Conservation (phyloP, 306 rosid species). For the Cucumis cinereus region DNA sequence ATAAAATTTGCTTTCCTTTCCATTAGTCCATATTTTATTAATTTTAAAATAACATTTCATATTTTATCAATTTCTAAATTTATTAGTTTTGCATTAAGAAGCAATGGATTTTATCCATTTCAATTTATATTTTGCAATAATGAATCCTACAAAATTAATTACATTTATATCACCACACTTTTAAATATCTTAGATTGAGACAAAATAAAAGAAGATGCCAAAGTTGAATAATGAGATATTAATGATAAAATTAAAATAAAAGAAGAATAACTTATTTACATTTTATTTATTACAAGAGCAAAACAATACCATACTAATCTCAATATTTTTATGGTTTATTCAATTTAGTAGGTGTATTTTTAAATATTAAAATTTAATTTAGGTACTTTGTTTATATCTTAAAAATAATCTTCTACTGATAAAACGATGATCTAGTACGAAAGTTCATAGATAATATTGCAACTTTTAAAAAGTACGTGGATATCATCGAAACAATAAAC, state of each 20-base stretch:
- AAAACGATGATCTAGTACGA: too few relatives aligned
- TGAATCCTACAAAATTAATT: background rate
- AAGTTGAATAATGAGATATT: background rate
- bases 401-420: too few relatives aligned
- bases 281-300: background rate
- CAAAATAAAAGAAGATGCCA: background rate
- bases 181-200: background rate
- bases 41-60: background rate
- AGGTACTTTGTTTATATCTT: too few relatives aligned
- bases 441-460: too few relatives aligned
- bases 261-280: background rate
- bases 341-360: too few relatives aligned
- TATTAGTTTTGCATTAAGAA: background rate
- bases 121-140: background rate
- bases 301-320: background rate
- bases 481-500: too few relatives aligned
- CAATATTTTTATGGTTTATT: too few relatives aligned
- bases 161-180: background rate
- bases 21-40: background rate
- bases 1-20: background rate
- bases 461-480: too few relatives aligned
- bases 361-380: too few relatives aligned
- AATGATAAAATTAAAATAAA: too few relatives aligned
- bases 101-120: background rate
- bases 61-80: background rate